A percentile compares a stretch with the other conserved stretches of the same genome.
phyloP scores from a whole-genome alignment of 164 flowering plant species.

The Vitis rupestris region DNA sequence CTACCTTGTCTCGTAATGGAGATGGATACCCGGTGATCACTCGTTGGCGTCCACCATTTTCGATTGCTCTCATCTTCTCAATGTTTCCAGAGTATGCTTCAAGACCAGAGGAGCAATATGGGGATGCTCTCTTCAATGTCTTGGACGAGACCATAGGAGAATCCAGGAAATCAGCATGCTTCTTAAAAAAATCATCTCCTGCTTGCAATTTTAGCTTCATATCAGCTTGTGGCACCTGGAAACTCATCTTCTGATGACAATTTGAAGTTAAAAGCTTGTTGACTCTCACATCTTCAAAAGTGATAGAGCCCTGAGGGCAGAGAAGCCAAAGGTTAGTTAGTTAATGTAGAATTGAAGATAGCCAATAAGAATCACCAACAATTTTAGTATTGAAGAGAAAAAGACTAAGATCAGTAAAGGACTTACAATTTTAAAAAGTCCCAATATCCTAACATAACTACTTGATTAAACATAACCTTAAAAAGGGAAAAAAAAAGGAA shows the following conservation, averaged over 20 bases:
- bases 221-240: slow-evolving; percentile 5
- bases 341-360: neutral
- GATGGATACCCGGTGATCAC: slow-evolving; percentile 19
- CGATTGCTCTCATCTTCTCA: slow-evolving; percentile 37
- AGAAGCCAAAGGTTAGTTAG: neutral
- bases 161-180: slow-evolving; percentile 11
- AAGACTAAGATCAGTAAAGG: neutral
- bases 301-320: slow-evolving; percentile 21
- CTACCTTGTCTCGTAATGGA: slow-evolving; percentile 42
- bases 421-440: neutral
- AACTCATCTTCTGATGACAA: slow-evolving; percentile 2
- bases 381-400: neutral
- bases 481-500: neutral
- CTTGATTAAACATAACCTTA: neutral
- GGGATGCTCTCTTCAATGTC: slow-evolving; percentile 39
- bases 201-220: slow-evolving; percentile 1
- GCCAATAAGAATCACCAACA: neutral
- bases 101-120: slow-evolving; percentile 20
- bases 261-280: slow-evolving; percentile 14
- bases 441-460: neutral
- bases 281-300: slow-evolving; percentile 5
- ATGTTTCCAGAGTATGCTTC: slow-evolving; percentile 24
- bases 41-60: slow-evolving; percentile 30
- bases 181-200: slow-evolving; percentile 9
- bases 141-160: slow-evolving; percentile 25